A percentile compares a stretch with the other conserved stretches of the same genome.
phyloP scores from a whole-genome alignment of 352 stramenopile species.

The Phytophthora pini region DNA sequence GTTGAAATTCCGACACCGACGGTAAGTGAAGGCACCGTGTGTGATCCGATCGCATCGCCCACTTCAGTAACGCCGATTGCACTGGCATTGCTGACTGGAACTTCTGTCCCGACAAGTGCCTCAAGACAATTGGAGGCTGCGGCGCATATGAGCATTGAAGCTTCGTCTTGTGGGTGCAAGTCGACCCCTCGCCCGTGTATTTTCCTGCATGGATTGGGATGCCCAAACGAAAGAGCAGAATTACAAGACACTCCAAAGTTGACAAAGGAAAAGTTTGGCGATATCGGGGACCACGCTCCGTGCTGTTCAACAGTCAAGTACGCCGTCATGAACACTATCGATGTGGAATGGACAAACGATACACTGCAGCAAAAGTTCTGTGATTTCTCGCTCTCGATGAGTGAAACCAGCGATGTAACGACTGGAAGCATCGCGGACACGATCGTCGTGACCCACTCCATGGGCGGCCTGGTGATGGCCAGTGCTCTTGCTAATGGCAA shows the following conservation, averaged over 20 bases:
- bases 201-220: conserved; percentile 29
- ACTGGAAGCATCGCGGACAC: conserved; percentile 34
- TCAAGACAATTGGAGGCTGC: conserved; percentile 17
- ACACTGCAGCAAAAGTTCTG: conserved; percentile 46
- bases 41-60: background rate
- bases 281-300: conserved; percentile 21
- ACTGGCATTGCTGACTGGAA: conserved; percentile 18
- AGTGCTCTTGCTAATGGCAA: conserved; percentile 16
- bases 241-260: conserved; percentile 23
- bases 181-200: background rate
- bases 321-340: conserved; percentile 49
- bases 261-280: conserved; percentile 8
- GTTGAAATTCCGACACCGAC: conserved; percentile 6
- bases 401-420: background rate
- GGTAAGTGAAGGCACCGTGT: conserved; percentile 10
- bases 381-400: conserved; percentile 26
- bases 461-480: conserved; percentile 33
- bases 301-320: conserved; percentile 45
- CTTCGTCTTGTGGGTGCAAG: conserved; percentile 21
- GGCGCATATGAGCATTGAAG: conserved; percentile 19
- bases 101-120: conserved; percentile 2
- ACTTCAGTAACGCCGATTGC: conserved; percentile 12
- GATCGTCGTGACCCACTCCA: conserved; percentile 50
- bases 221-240: conserved; percentile 17
- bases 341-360: conserved; percentile 50